Conservation (phyloP, 164 flowering plant genomes). For the Pachysandra terminalis region DNA sequence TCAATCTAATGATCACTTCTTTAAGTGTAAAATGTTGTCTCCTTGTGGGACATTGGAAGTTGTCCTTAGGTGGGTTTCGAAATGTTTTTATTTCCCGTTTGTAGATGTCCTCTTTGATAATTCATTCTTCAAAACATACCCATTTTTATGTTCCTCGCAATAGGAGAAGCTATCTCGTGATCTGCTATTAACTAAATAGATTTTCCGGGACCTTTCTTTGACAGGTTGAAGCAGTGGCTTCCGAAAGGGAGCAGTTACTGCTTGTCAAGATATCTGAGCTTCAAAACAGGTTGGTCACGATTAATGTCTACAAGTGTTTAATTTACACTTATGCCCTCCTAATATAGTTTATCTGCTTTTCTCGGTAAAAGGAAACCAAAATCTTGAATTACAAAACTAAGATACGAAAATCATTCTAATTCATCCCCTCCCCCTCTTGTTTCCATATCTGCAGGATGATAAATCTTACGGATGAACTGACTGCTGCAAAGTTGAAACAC, state of each 20-base stretch:
- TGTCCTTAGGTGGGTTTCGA: background rate
- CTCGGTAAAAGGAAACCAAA: background rate
- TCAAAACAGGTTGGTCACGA: constrained; percentile 54
- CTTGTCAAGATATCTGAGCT: constrained; percentile 60
- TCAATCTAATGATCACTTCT: too few species aligned
- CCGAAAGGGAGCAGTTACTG: constrained; percentile 75
- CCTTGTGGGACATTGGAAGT: too few species aligned
- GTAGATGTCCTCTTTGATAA: background rate
- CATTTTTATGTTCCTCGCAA: background rate
- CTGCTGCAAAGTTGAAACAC: constrained; percentile 56
- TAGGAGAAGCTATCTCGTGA: background rate
- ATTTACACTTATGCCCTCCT: background rate
- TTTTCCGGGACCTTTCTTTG: constrained; percentile 4
- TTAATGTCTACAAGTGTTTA: constrained; percentile 1
- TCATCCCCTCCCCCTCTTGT: background rate
- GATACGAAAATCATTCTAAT: background rate
- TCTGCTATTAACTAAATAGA: background rate
- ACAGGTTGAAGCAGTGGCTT: constrained; percentile 58
- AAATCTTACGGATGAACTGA: constrained; percentile 70
- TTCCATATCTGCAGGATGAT: constrained; percentile 51
- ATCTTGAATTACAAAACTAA: background rate
- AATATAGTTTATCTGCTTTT: constrained; percentile 3
- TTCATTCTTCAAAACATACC: background rate
- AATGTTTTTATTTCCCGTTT: background rate
- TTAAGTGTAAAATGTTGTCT: background rate